Evolutionary conservation across 371 early-diverging fungal species (phyloP), one percentile per base, ranked within the genome.

Genomic region (Apophysomyces sp.): DNA sequence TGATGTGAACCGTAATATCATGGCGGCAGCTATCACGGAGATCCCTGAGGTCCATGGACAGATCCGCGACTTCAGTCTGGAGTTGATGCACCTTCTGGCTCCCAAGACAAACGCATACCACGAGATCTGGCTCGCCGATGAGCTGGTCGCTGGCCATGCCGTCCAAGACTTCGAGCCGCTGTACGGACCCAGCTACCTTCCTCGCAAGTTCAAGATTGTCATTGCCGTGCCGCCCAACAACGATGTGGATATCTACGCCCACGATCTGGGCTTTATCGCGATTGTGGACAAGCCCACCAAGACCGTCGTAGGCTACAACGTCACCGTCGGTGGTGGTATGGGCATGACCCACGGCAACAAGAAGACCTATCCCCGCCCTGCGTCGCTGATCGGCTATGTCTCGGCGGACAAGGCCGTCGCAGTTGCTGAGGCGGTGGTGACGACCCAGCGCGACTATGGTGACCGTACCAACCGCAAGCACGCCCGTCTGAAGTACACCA

Each of bases 271-370:
- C 54, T 94, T 77, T 74, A 92, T 95, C 68, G 95, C 95, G 58
- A 91, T 96, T 68, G 82, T 92, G 34, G 84, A 89, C 52, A 24
- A 18, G 4, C 13, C 37, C 4, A 86, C 82, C 67, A 83, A 87
- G 69, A 67, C 76, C 58, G 83, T 96, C 44, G 76, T 90, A 40
- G 97, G 97, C 55, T 96, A 91, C 85, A 96, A 94, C 72, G 91
- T 95, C 31, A 89, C 92, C 36, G 91, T 96, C 54, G 97, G 97
- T 71, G 97, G 97, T 72, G 97, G 97, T 63, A 95, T 96, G 97
- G 97, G 97, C 69, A 90, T 90, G 90, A 95, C 97, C 29, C 97
- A 96, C 81, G 92, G 93, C 68, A 95, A 94, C 91, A 93, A 92
- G 72, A 94, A 93, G 86, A 96, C 97, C 11, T 96, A 92, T 68